These are phyloP conservation scores for Boletus holoroseus DNA, from an alignment of 1,284 basidiomycete species.

Conservation along the genomic window DNA sequence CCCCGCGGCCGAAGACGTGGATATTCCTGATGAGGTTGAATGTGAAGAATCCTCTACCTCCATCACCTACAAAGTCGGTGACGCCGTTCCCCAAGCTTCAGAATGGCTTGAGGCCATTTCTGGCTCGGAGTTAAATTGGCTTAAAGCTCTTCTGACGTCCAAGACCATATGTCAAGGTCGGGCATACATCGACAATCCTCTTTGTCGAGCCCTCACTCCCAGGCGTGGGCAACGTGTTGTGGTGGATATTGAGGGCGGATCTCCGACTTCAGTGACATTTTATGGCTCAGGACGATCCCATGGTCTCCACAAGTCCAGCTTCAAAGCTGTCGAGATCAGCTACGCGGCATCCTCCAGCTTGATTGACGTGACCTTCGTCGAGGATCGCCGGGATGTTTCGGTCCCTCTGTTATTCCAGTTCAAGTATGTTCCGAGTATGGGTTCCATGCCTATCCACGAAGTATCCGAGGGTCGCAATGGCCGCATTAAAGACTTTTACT, in stretches of 20 bases:
- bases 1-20: constrained; percentile 40
- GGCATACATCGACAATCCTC: constrained; percentile 84
- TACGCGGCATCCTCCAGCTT: constrained; percentile 51
- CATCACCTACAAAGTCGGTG: constrained; percentile 55
- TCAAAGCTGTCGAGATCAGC: constrained; percentile 80
- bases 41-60: constrained; percentile 43
- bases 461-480: constrained; percentile 79
- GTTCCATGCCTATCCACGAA: constrained; percentile 93
- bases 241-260: constrained; percentile 45
- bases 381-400: constrained; percentile 73
- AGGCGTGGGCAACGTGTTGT: constrained; percentile 75
- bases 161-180: constrained; percentile 81
- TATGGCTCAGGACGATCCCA: constrained; percentile 80
- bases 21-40: constrained; percentile 45
- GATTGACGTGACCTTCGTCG: constrained; percentile 78
- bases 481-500: constrained; percentile 95
- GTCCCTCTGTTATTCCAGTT: constrained; percentile 84
- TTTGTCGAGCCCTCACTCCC: constrained; percentile 83
- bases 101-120: constrained; percentile 86
- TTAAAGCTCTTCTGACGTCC: constrained; percentile 80
- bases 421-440: constrained; percentile 83
- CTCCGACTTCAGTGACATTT: constrained; percentile 54
- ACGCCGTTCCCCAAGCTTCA: constrained; percentile 51
- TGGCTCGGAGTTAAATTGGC: constrained; percentile 79
- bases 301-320: constrained; percentile 66